Base-by-base conservation (phyloP, 1,139 yeast genomes). In the Candida tropicalis region DNA sequence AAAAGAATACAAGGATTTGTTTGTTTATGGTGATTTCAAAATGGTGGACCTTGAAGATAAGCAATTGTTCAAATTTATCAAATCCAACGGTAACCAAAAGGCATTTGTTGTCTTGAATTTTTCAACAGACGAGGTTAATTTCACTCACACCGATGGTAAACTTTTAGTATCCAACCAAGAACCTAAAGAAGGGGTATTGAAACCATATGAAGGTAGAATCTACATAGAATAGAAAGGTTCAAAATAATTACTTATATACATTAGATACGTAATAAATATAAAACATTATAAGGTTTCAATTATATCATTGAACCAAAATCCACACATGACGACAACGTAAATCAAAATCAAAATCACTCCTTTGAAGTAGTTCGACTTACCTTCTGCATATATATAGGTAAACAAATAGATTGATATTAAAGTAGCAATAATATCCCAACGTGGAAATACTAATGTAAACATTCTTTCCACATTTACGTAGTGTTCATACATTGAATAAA, bases 331-430 rank as follows among this genome's bases (percentile, higher is more conserved):
- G 29, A 89, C 93, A 17, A 81, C 59, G 60, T 93, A 93, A 24
- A 89, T 76, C 56, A 95, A 75, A 13, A 91, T 81, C 59, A 95
- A 71, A 51, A 95, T 89, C 13, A 93, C 85, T 1, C 99, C 99
- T 63, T 93, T 93, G 73, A 93, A 93, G 61, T 93, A 93, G 60
- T 95, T 93, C 28, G 96, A 86, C 59, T 91, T 91, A 2, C 99
- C 99, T 60, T 93, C 99, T 0, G 97, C 96, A 61, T 95, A 95
- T 47, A 93, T 81, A 63, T 95, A 93, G 0, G 97, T 87, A 70
- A 90, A 91, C 62, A 93, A 70, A 53, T 90, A 88, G 45, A 91
- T 95, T 42, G 97, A 86, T 35, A 88, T 80, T 49, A 91, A 77
- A 6, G 90, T 82, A 11, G 95, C 96, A 54, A 91, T 79, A 43